Conservation (phyloP, 176 grass and related monocot genomes). For the Hordeum vulgare region DNA sequence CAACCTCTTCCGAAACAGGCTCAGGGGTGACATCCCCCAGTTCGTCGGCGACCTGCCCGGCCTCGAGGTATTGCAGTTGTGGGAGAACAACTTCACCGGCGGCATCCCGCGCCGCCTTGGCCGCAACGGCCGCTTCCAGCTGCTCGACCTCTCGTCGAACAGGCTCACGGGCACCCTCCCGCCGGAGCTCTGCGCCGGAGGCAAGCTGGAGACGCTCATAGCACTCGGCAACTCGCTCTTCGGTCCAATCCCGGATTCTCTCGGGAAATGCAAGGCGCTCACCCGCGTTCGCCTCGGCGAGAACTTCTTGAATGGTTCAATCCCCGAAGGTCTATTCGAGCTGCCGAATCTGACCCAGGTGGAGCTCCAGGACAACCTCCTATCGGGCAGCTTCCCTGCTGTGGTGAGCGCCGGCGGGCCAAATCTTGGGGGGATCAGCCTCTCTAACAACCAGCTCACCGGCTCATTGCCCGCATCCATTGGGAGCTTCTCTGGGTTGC, state of each 20-base stretch:
- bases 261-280: constrained; percentile 67
- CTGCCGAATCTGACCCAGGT: constrained; percentile 79
- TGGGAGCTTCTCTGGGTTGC: constrained; percentile 70
- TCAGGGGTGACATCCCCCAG: constrained; percentile 61
- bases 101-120: constrained; percentile 63
- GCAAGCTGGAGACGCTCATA: constrained; percentile 74
- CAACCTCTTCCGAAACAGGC: constrained; percentile 92
- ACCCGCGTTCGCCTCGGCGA: constrained; percentile 75
- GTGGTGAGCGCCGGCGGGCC: constrained; percentile 19
- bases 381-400: constrained; percentile 66
- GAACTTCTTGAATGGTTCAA: constrained; percentile 91
- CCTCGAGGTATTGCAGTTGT: constrained; percentile 90
- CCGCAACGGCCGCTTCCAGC: constrained; percentile 58
- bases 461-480: constrained; percentile 60
- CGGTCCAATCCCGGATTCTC: constrained; percentile 62
- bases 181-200: constrained; percentile 62
- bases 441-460: constrained; percentile 88
- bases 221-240: constrained; percentile 88
- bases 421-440: constrained; percentile 63
- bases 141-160: constrained; percentile 92
- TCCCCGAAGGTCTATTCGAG: constrained; percentile 61
- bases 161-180: constrained; percentile 78
- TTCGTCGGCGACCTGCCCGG: constrained; percentile 71
- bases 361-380: constrained; percentile 89
- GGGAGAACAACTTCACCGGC: constrained; percentile 99